Evolutionary conservation across 306 rosid species (phyloP), one percentile per base, ranked within the genome.

Genomic region (Canavalia gladiata): DNA sequence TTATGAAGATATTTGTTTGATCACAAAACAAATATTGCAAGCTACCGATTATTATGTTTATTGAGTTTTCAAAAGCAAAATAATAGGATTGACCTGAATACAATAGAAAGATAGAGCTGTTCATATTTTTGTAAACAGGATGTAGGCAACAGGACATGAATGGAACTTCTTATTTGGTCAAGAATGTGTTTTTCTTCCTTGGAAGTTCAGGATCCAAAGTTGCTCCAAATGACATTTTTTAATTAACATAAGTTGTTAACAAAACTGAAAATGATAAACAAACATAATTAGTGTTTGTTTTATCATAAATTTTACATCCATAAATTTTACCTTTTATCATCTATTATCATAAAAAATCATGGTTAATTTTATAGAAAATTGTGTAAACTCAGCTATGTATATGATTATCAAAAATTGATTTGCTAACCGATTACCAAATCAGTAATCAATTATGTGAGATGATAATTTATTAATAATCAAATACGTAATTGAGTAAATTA

Each of bases 241-340:
- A 64, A 45, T 85, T 77, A 8, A 59, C 74, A 13, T 66, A 46
- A 45, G 42, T 68, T 83, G 78, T 85, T 89, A 75, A 85, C 82
- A 75, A 45, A 82, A 86, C 81, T 18, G 25, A 18, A 18, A 18
- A 18, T 18, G 25, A 18, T 18, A 18, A 18, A 18, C 25, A 18
- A 18, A 18, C 25, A 18, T 18, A 18, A 18, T 18, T 18, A 18
- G 25, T 18, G 25, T 18, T 18, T 18, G 25, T 18, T 18, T 18
- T 18, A 18, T 18, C 25, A n/a, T n/a, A n/a, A n/a, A n/a, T n/a
- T n/a, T n/a, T n/a, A n/a, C n/a, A n/a, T n/a, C n/a, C n/a, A n/a
- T n/a, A n/a, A n/a, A n/a, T 18, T 18, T 18, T 18, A 18, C 25
- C 25, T 18, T 18, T 18, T 18, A 18, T 18, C 25, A 18, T 18